Conservation (phyloP, 352 stramenopile species). For the Pythium brachiatum region DNA sequence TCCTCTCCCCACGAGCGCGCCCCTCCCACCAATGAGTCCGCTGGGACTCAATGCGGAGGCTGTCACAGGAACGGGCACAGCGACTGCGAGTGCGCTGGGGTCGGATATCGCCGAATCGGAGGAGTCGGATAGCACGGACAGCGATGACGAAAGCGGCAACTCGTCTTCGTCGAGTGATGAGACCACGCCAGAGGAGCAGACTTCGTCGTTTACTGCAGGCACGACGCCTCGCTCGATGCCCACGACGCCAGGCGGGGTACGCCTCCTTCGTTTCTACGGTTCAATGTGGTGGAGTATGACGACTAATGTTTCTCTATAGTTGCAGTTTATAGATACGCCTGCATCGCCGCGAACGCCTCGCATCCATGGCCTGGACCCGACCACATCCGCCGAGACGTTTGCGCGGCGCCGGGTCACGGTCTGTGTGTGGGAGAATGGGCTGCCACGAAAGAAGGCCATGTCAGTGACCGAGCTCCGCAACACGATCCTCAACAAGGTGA, state of each 20-base stretch:
- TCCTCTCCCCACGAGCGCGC: neutral
- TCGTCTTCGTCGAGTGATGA: conserved; percentile 76
- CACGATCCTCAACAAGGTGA: conserved; percentile 80
- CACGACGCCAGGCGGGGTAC: conserved; percentile 16
- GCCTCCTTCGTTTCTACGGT: neutral
- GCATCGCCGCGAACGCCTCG: conserved; percentile 16
- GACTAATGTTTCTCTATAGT: conserved; percentile 17
- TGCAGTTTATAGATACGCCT: conserved; percentile 19
- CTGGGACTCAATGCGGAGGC: neutral
- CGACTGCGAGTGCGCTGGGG: conserved; percentile 38
- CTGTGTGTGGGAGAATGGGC: conserved; percentile 71
- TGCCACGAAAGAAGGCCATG: conserved; percentile 72
- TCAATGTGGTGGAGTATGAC: neutral
- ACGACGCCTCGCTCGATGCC: conserved; percentile 21
- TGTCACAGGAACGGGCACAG: neutral
- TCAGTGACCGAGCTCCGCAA: conserved; percentile 77
- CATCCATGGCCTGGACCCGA: conserved; percentile 8
- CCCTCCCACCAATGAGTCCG: conserved; percentile 4
- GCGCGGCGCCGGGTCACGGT: conserved; percentile 67
- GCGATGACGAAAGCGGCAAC: conserved; percentile 72
- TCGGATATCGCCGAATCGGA: conserved; percentile 70
- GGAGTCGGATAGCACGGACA: conserved; percentile 76
- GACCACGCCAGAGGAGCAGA: conserved; percentile 31
- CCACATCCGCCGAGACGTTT: conserved; percentile 31
- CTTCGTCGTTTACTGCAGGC: conserved; percentile 2